Conservation (phyloP, 495 filamentous ascomycete species). For the Penicillium tannophilum region DNA sequence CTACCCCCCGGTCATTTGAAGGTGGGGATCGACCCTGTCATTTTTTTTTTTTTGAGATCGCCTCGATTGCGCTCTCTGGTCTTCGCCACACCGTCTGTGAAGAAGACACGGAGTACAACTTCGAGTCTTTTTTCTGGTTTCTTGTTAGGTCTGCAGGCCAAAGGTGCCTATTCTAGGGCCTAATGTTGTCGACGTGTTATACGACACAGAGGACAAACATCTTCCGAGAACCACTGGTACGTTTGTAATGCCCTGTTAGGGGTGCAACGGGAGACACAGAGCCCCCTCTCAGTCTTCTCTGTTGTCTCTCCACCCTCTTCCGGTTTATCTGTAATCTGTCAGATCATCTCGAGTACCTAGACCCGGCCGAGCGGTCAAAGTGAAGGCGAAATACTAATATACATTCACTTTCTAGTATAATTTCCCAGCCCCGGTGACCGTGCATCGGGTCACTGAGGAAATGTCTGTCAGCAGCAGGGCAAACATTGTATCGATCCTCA, state of each 20-base stretch:
- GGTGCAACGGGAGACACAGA: constrained; percentile 10
- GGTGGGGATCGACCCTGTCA: neutral
- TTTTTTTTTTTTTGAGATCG: neutral
- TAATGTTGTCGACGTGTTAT: constrained; percentile 43
- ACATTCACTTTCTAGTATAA: constrained; percentile 21
- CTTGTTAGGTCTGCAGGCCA: constrained; percentile 31
- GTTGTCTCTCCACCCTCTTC: constrained; percentile 9
- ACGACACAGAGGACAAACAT: constrained; percentile 44
- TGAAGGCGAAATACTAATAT: constrained; percentile 19
- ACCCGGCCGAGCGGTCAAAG: constrained; percentile 12
- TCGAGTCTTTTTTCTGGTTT: constrained; percentile 29
- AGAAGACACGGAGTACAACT: constrained; percentile 15
- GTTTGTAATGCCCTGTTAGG: constrained; percentile 24
- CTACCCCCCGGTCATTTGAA: neutral
- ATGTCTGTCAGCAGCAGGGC: constrained; percentile 38
- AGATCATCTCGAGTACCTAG: constrained; percentile 16
- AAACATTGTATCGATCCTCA: constrained; percentile 51
- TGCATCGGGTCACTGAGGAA: constrained; percentile 23
- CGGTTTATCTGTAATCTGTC: constrained; percentile 16
- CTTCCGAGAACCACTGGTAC: constrained; percentile 39
- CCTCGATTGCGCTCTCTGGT: neutral
- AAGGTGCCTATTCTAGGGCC: constrained; percentile 23
- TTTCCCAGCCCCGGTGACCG: constrained; percentile 25
- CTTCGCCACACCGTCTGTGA: neutral
- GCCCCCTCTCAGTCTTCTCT: constrained; percentile 10